A percentile compares a stretch with the other conserved stretches of the same genome.
Conservation (phyloP, 176 grass and related monocot genomes). For the Zoysia pacifica region DNA sequence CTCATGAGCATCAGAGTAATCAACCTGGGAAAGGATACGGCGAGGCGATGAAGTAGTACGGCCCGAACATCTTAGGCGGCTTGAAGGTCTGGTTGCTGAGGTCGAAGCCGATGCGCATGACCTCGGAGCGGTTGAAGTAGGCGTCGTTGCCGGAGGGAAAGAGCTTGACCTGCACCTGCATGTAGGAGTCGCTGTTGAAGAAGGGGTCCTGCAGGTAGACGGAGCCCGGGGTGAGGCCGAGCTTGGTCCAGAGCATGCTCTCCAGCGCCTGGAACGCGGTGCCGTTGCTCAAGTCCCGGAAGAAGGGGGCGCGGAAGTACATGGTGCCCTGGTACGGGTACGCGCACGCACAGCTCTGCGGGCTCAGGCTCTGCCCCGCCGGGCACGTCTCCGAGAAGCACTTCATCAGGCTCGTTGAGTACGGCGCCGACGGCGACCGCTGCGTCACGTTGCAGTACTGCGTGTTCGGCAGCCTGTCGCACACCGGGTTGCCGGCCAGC, state of each 20-base stretch:
- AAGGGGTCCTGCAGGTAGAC: slow-evolving; percentile 76
- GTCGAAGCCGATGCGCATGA: slow-evolving; percentile 76
- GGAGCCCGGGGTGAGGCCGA: slow-evolving; percentile 69
- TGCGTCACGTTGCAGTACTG: slow-evolving; percentile 59
- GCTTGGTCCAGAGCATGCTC: slow-evolving; percentile 63
- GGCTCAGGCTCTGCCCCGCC: slow-evolving; percentile 65
- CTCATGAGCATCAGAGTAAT: neutral
- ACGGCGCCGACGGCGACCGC: slow-evolving; percentile 28
- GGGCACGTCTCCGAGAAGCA: slow-evolving; percentile 58
- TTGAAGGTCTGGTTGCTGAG: slow-evolving; percentile 90
- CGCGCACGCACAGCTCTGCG: slow-evolving; percentile 83
- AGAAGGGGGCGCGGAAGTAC: slow-evolving; percentile 70
- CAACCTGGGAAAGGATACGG: slow-evolving; percentile 84
- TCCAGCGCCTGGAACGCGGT: slow-evolving; percentile 79
- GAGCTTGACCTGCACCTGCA: slow-evolving; percentile 71
- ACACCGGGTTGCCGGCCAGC: slow-evolving; percentile 87
- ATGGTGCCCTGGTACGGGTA: slow-evolving; percentile 82
- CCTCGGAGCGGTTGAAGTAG: slow-evolving; percentile 79
- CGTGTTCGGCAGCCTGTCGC: slow-evolving; percentile 27
- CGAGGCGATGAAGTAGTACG: slow-evolving; percentile 74
- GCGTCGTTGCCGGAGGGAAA: slow-evolving; percentile 57
- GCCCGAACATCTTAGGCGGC: slow-evolving; percentile 71
- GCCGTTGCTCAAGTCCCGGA: slow-evolving; percentile 68
- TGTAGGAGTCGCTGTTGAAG: slow-evolving; percentile 64
- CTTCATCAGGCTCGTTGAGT: slow-evolving; percentile 70